Evolutionary conservation across 1,284 basidiomycete species (phyloP).

Genomic region (Cutaneotrichosporon mucoides): DNA sequence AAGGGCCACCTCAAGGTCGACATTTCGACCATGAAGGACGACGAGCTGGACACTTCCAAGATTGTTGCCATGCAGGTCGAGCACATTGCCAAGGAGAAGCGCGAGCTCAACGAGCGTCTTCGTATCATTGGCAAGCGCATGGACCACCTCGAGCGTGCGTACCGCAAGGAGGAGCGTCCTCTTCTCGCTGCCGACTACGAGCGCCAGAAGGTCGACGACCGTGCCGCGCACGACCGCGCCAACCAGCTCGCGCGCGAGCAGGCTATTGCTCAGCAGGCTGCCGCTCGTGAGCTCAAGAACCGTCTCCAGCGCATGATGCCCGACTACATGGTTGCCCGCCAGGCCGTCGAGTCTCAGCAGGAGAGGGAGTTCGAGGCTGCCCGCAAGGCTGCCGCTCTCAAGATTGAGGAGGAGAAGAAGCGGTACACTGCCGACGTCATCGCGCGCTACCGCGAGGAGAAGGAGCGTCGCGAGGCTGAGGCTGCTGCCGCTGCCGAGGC

Average conservation of each 20-base stretch:
- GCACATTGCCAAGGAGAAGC: constrained; percentile 96
- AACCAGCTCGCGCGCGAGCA: constrained; percentile 63
- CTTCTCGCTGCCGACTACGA: constrained; percentile 85
- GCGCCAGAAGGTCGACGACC: constrained; percentile 73
- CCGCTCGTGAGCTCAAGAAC: constrained; percentile 71
- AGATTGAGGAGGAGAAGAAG: constrained; percentile 84
- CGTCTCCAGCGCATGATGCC: constrained; percentile 69
- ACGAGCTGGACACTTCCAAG: constrained; percentile 78
- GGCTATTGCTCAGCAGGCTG: constrained; percentile 61
- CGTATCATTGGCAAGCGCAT: constrained; percentile 84
- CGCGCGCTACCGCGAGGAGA: constrained; percentile 49
- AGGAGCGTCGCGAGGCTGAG: constrained; percentile 58
- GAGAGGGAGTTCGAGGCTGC: constrained; percentile 67
- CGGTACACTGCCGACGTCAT: constrained; percentile 61
- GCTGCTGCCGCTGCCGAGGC: constrained; percentile 61
- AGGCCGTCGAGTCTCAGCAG: constrained; percentile 61
- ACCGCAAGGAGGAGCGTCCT: constrained; percentile 88
- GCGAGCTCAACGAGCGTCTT: constrained; percentile 75
- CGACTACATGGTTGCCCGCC: constrained; percentile 66
- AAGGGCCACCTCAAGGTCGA: constrained; percentile 82
- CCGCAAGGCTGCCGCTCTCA: constrained; percentile 60
- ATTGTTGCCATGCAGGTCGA: constrained; percentile 89
- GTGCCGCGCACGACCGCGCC: constrained; percentile 62
- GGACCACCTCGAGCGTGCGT: constrained; percentile 93
- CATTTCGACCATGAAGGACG: constrained; percentile 73